Conservation (phyloP, 179 eudicot genomes). For the Beta lomatogona region DNA sequence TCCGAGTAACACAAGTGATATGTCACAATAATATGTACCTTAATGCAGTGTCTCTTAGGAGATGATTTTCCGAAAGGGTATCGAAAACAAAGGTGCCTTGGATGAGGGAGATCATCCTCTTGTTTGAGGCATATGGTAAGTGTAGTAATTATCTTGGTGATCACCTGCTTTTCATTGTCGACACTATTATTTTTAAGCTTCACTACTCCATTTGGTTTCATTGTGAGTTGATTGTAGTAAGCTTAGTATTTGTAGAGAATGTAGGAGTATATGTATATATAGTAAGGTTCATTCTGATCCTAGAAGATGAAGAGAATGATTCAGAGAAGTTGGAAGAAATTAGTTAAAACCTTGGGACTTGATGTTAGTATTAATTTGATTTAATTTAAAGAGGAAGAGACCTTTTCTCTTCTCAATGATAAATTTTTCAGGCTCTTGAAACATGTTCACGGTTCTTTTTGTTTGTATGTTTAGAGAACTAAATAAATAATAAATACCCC, state of each 20-base stretch:
- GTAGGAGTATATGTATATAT: too few relatives aligned
- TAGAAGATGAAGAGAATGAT: background rate
- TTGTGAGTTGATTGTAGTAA: background rate
- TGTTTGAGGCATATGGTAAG: constrained; percentile 21
- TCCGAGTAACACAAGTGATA: background rate
- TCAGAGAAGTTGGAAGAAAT: background rate
- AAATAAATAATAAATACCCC: too few relatives aligned
- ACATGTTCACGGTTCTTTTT: too few relatives aligned
- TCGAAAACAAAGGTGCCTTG: constrained; percentile 26
- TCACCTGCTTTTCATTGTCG: background rate
- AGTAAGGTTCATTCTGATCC: background rate
- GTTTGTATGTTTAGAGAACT: too few relatives aligned
- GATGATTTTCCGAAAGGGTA: constrained; percentile 28
- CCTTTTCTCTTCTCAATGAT: constrained; percentile 5
- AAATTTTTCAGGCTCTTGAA: too few relatives aligned
- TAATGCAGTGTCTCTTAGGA: constrained; percentile 26
- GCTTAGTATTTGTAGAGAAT: background rate
- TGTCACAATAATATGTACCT: constrained; percentile 5
- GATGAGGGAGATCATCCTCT: constrained; percentile 32
- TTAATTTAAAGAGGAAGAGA: background rate
- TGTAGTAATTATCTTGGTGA: constrained; percentile 1
- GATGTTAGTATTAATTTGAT: background rate
- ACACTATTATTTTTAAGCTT: background rate
- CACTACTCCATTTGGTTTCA: background rate
- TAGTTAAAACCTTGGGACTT: background rate